These are phyloP conservation scores for Mariannaea elegans DNA, from an alignment of 2,329 filamentous ascomycete genomes.

Conservation along the genomic window DNA sequence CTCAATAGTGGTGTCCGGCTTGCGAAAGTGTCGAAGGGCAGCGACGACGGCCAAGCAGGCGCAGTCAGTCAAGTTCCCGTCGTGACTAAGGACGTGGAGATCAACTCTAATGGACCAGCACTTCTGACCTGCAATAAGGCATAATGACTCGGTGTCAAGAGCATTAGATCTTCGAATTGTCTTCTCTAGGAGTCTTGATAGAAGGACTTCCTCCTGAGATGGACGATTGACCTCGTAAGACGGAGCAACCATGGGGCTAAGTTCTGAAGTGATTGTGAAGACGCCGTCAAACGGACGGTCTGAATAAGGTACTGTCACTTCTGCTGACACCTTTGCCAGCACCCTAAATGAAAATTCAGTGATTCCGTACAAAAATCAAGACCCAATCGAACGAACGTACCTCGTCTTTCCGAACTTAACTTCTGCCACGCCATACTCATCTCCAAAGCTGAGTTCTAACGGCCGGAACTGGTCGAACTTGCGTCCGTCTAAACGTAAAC, in stretches of 20 bases:
- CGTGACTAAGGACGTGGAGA: slow-evolving; percentile 89
- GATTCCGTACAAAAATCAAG: not conserved
- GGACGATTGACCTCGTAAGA: slow-evolving; percentile 87
- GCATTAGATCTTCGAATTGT: slow-evolving; percentile 91
- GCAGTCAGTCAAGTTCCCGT: slow-evolving; percentile 89
- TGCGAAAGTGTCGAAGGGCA: slow-evolving; percentile 88
- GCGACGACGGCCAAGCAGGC: slow-evolving; percentile 88
- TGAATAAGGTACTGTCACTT: slow-evolving; percentile 84
- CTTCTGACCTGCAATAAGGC: slow-evolving; percentile 88
- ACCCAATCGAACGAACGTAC: slow-evolving; percentile 54
- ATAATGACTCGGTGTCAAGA: slow-evolving; percentile 94
- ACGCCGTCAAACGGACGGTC: slow-evolving; percentile 96
- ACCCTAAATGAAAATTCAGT: slow-evolving; percentile 63
- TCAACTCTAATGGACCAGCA: slow-evolving; percentile 93
- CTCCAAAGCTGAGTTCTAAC: slow-evolving; percentile 82
- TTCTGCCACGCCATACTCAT: slow-evolving; percentile 90
- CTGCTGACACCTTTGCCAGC: slow-evolving; percentile 84
- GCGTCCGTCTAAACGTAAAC: slow-evolving; percentile 85
- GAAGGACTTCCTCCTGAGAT: slow-evolving; percentile 83
- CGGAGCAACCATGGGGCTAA: slow-evolving; percentile 91
- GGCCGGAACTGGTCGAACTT: slow-evolving; percentile 81
- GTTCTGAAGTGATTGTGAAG: slow-evolving; percentile 90
- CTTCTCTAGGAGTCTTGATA: slow-evolving; percentile 91
- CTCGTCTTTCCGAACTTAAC: slow-evolving; percentile 90
- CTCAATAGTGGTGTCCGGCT: slow-evolving; percentile 87